Conservation (phyloP, 1,139 yeast genomes). For the Candida pseudoviswanathii region DNA sequence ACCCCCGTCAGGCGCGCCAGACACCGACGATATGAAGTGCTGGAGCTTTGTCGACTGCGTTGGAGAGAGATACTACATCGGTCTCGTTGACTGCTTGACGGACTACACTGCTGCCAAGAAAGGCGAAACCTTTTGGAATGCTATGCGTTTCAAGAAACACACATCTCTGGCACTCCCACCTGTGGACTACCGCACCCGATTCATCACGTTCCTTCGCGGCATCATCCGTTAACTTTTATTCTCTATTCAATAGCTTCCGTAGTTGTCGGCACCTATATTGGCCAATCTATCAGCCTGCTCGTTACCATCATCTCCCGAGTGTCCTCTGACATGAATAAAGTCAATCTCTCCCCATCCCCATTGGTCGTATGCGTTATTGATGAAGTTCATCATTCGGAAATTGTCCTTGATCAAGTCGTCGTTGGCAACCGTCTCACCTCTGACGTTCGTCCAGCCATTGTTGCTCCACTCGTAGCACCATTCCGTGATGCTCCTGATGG, state of each 20-base stretch:
- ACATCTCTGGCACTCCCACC: neutral
- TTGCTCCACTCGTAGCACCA: slow-evolving; percentile 58
- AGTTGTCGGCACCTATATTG: slow-evolving; percentile 54
- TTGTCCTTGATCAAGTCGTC: slow-evolving; percentile 47
- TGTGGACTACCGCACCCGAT: neutral
- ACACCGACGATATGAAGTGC: neutral
- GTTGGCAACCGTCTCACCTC: slow-evolving; percentile 52
- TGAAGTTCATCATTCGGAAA: slow-evolving; percentile 24
- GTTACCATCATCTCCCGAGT: slow-evolving; percentile 69
- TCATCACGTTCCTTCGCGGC: neutral
- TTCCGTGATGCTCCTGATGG: slow-evolving; percentile 45
- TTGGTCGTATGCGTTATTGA: slow-evolving; percentile 31
- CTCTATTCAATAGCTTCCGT: slow-evolving; percentile 22
- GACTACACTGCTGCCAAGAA: neutral
- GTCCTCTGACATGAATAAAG: slow-evolving; percentile 71
- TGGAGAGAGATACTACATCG: neutral
- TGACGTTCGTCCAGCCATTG: slow-evolving; percentile 53
- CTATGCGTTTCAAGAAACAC: neutral
- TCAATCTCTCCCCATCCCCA: slow-evolving; percentile 21
- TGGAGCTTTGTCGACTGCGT: neutral
- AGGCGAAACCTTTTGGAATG: too few species aligned
- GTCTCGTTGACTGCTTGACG: neutral
- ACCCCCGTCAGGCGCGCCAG: neutral
- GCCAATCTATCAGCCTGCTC: slow-evolving; percentile 80
- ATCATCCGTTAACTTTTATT: too few species aligned